A percentile compares a stretch with the other conserved stretches of the same genome.
phyloP scores from a whole-genome alignment of 495 filamentous ascomycete species.

The Penicillium herquei region DNA sequence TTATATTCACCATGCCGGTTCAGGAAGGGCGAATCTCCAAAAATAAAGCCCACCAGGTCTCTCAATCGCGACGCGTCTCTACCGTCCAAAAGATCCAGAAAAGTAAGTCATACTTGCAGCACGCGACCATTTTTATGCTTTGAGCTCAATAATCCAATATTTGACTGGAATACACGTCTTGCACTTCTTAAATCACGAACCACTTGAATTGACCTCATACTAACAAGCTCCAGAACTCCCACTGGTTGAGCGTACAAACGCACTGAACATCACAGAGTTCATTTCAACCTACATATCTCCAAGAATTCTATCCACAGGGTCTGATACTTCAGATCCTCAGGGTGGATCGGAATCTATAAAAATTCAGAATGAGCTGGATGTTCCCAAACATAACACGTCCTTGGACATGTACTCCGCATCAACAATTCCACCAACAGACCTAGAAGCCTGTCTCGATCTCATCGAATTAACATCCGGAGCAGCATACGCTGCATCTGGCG shows the following conservation, averaged over 20 bases:
- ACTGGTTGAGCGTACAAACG: constrained; percentile 45
- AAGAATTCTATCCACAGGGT: background rate
- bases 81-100: constrained; percentile 12
- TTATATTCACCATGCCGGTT: constrained; percentile 14
- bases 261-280: constrained; percentile 34
- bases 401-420: constrained; percentile 44
- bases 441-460: constrained; percentile 67
- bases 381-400: background rate
- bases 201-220: background rate
- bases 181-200: background rate
- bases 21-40: constrained; percentile 29
- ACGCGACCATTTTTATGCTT: background rate
- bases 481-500: constrained; percentile 63
- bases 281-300: constrained; percentile 28
- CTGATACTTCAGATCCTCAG: background rate
- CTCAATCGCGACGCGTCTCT: constrained; percentile 14
- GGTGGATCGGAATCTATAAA: no score
- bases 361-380: background rate
- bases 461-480: constrained; percentile 65
- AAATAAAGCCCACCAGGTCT: constrained; percentile 2
- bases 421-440: constrained; percentile 48
- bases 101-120: constrained; percentile 8
- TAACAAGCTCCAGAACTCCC: constrained; percentile 22
- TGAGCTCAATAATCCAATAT: background rate
- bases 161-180: background rate